Percentiles rank a stretch among this genome's conserved stretches.
These are phyloP conservation scores for Zymoseptoria tritici DNA, from an alignment of 2,329 filamentous ascomycete species.

Conservation along the genomic window DNA sequence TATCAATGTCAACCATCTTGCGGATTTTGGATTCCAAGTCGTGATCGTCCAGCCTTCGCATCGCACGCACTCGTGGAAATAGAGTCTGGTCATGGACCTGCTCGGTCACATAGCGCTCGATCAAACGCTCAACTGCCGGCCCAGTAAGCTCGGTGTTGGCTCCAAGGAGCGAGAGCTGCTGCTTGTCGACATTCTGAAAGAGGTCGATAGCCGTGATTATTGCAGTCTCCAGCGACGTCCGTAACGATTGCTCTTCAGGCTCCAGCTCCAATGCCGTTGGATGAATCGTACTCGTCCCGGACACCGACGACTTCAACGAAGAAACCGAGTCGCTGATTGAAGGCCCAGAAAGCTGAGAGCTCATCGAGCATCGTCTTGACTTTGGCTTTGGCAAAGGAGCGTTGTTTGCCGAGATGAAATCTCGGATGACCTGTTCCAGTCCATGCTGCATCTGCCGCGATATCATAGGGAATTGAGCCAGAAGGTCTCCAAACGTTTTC, in stretches of 20 bases:
- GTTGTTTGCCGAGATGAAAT: constrained; percentile 80
- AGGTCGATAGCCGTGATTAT: constrained; percentile 91
- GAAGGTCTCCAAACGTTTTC: constrained; percentile 78
- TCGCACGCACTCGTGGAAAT: constrained; percentile 71
- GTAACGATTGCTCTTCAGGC: constrained; percentile 87
- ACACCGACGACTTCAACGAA: constrained; percentile 29
- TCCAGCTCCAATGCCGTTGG: constrained; percentile 60
- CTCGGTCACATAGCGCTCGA: constrained; percentile 89
- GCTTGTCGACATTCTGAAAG: constrained; percentile 92
- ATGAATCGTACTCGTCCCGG: constrained; percentile 34
- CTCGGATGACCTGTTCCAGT: constrained; percentile 78
- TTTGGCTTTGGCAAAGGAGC: constrained; percentile 59
- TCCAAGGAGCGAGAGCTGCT: constrained; percentile 83
- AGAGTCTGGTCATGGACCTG: constrained; percentile 79
- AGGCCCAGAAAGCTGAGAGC: constrained; percentile 28
- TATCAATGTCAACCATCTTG: constrained; percentile 88
- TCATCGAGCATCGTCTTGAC: constrained; percentile 29
- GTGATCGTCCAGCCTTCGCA: constrained; percentile 73
- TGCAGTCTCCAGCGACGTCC: constrained; percentile 80
- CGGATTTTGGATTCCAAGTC: constrained; percentile 84
- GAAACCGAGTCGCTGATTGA: constrained; percentile 30
- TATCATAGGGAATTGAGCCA: constrained; percentile 91
- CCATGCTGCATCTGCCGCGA: constrained; percentile 92
- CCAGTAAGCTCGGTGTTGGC: constrained; percentile 91
- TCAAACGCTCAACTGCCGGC: constrained; percentile 82